These are phyloP conservation scores for Entonaema liquescens DNA, from an alignment of 495 filamentous ascomycete genomes.

Conservation along the genomic window DNA sequence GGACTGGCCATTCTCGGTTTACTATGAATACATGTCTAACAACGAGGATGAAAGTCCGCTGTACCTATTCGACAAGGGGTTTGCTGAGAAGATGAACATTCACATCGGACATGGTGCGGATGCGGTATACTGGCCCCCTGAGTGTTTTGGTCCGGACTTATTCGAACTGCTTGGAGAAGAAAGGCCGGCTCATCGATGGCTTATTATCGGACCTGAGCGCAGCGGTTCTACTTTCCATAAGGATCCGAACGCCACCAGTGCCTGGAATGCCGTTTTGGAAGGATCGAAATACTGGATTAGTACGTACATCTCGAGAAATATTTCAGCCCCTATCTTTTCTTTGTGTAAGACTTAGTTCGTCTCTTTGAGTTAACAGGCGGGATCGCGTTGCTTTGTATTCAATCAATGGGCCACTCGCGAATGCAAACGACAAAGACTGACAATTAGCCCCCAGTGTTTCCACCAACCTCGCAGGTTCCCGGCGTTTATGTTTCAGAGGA, in stretches of 20 bases:
- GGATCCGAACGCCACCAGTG: conserved; percentile 73
- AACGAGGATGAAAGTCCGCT: conserved; percentile 88
- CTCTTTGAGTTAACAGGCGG: not conserved
- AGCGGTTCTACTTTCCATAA: conserved; percentile 98
- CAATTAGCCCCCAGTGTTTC: conserved; percentile 61
- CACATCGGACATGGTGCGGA: conserved; percentile 63
- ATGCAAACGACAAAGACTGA: not conserved
- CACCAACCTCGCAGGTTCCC: conserved; percentile 67
- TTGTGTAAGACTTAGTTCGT: not conserved
- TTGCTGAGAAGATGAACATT: conserved; percentile 87
- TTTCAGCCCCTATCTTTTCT: not conserved
- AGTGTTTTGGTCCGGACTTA: conserved; percentile 87
- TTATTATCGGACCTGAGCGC: conserved; percentile 88
- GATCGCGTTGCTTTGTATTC: not conserved
- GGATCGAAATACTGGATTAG: conserved; percentile 98
- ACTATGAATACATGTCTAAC: conserved; percentile 84
- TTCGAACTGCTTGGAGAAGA: conserved; percentile 83
- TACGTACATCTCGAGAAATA: conserved; percentile 55
- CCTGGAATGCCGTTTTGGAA: conserved; percentile 93
- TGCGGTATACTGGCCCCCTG: conserved; percentile 80
- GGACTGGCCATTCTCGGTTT: conserved; percentile 84
- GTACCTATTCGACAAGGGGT: conserved; percentile 89
- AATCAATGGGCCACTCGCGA: not conserved
- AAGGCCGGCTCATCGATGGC: conserved; percentile 89
- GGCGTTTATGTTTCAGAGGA: conserved; percentile 93